Evolutionary conservation across 2,329 filamentous ascomycete species (phyloP).

Genomic region (Magnaporthiopsis rhizophila): DNA sequence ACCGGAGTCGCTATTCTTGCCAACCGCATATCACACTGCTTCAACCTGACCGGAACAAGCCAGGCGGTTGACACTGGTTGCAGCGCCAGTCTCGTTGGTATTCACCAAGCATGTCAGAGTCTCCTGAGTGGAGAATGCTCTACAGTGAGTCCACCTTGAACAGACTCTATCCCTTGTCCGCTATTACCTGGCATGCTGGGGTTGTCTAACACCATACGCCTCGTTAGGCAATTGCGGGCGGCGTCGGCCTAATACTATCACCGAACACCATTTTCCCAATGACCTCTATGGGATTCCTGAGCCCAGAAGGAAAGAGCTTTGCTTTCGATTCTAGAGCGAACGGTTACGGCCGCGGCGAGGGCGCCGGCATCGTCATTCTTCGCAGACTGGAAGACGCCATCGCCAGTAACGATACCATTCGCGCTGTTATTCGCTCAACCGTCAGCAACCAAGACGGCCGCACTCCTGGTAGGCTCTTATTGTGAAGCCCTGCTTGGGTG

Average conservation of each 20-base stretch:
- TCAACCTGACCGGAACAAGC: conserved; percentile 46
- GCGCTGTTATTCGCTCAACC: conserved; percentile 46
- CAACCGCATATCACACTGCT: conserved; percentile 48
- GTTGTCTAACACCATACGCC: conserved; percentile 5
- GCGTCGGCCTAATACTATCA: conserved; percentile 44
- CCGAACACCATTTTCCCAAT: conserved; percentile 49
- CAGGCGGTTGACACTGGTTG: conserved; percentile 54
- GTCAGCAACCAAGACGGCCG: conserved; percentile 50
- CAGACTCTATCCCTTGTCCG: too few species aligned
- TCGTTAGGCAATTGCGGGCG: conserved; percentile 37
- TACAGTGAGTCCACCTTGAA: conserved; percentile 19
- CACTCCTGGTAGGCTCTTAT: conserved; percentile 33
- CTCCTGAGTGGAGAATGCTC: conserved; percentile 36
- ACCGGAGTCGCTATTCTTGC: conserved; percentile 45
- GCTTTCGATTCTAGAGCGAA: conserved; percentile 51
- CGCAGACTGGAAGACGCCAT: conserved; percentile 52
- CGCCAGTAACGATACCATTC: conserved; percentile 49
- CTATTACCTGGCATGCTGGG: too few species aligned
- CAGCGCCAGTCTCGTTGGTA: conserved; percentile 44
- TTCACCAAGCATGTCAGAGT: conserved; percentile 45
- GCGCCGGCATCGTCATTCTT: conserved; percentile 49
- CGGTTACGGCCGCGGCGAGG: conserved; percentile 59
- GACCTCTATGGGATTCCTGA: conserved; percentile 45
- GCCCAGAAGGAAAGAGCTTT: conserved; percentile 40
- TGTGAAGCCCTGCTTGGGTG: not conserved